phyloP scores from a whole-genome alignment of 495 filamentous ascomycete species.

The Melanomma pulvis-pyrius region DNA sequence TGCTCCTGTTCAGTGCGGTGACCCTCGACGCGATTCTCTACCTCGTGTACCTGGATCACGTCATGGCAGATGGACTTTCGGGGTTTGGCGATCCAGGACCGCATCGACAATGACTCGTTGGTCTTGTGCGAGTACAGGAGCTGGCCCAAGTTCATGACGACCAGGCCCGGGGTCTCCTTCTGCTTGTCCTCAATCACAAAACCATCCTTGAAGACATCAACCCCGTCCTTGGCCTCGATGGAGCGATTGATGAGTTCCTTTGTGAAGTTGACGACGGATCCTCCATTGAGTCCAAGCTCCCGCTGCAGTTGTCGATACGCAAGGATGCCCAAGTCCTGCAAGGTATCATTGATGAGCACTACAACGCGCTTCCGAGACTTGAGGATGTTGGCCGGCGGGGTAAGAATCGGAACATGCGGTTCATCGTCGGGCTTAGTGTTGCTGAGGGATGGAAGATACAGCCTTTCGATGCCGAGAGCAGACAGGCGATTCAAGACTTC shows the following conservation, averaged over 20 bases:
- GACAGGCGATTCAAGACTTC: constrained; percentile 65
- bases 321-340: constrained; percentile 74
- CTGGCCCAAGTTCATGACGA: constrained; percentile 47
- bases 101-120: constrained; percentile 34
- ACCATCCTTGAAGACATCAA: constrained; percentile 14
- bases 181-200: constrained; percentile 13
- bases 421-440: constrained; percentile 45
- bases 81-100: constrained; percentile 39
- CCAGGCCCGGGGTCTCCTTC: constrained; percentile 39
- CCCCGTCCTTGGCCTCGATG: neutral
- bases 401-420: constrained; percentile 69
- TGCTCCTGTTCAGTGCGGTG: constrained; percentile 41
- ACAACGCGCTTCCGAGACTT: constrained; percentile 63
- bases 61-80: constrained; percentile 36
- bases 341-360: constrained; percentile 71
- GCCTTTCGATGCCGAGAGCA: constrained; percentile 55
- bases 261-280: constrained; percentile 66
- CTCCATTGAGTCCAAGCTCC: constrained; percentile 62
- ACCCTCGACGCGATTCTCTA: constrained; percentile 40
- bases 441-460: constrained; percentile 60
- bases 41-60: constrained; percentile 18
- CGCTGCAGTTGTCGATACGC: constrained; percentile 66
- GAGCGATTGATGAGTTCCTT: constrained; percentile 44
- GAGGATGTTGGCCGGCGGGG: constrained; percentile 57
- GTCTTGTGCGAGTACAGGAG: constrained; percentile 41